Conservation (phyloP, 129 eudicot genomes). For the Smallanthus sonchifolius region DNA sequence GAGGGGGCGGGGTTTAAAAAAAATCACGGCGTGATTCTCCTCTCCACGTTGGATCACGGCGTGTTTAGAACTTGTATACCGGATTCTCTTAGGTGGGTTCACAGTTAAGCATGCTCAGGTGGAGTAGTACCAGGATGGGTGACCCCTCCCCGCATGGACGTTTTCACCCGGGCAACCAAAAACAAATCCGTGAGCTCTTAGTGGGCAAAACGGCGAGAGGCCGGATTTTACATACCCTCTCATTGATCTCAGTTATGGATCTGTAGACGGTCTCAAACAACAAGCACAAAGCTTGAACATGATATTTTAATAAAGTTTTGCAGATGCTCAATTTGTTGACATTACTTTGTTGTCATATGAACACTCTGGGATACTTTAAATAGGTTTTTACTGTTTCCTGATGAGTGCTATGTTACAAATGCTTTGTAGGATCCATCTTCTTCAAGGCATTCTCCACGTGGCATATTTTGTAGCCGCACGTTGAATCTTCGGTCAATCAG, state of each 20-base stretch:
- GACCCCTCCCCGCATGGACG: too few relatives aligned
- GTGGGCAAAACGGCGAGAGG: too few relatives aligned
- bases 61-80: too few relatives aligned
- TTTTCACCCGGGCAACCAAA: too few relatives aligned
- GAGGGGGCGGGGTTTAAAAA: too few relatives aligned
- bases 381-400: not conserved
- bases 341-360: not conserved
- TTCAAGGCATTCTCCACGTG: constrained; percentile 72
- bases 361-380: not conserved
- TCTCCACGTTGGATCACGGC: too few relatives aligned
- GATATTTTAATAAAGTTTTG: not conserved
- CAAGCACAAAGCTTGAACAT: not conserved
- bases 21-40: too few relatives aligned
- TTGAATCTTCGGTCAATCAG: constrained; percentile 86
- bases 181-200: too few relatives aligned
- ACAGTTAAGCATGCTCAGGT: too few relatives aligned
- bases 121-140: too few relatives aligned
- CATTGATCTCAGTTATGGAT: not conserved
- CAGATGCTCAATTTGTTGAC: not conserved
- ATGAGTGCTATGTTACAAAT: not conserved
- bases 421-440: constrained; percentile 71
- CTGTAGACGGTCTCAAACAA: not conserved
- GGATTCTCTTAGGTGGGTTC: too few relatives aligned
- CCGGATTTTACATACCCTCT: not conserved
- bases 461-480: constrained; percentile 89